These are phyloP conservation scores for Hymenoscyphus linearis DNA, from an alignment of 2,329 filamentous ascomycete genomes.

Conservation along the genomic window DNA sequence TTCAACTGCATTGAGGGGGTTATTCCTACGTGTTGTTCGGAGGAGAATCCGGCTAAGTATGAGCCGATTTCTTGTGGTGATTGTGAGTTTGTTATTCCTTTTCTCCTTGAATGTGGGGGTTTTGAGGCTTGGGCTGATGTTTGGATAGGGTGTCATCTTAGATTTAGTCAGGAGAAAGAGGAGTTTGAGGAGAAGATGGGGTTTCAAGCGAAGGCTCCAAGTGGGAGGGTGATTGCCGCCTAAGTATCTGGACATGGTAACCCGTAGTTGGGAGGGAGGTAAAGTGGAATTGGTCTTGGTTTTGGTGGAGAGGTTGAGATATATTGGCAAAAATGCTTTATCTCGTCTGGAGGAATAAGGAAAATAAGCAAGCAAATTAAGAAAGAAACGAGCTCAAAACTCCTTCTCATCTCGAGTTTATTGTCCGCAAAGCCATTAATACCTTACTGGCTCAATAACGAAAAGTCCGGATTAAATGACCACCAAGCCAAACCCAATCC, in stretches of 20 bases:
- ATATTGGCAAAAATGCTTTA: too few species aligned
- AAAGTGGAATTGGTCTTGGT: neutral
- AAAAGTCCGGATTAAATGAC: neutral
- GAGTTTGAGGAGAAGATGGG: slow-evolving; percentile 24
- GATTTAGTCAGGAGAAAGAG: slow-evolving; percentile 27
- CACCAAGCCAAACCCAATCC: neutral
- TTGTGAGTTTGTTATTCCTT: slow-evolving; percentile 26
- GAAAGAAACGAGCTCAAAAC: too few species aligned
- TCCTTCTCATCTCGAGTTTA: neutral
- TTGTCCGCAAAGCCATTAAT: neutral
- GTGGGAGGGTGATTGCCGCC: slow-evolving; percentile 23
- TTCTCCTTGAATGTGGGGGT: neutral
- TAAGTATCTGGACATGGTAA: slow-evolving; percentile 5
- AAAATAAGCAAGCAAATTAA: too few species aligned
- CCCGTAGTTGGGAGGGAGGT: too few species aligned
- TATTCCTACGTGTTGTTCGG: slow-evolving; percentile 42
- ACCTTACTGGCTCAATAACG: neutral
- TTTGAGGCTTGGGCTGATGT: neutral
- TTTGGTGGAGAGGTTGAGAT: too few species aligned
- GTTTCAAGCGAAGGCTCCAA: slow-evolving; percentile 21
- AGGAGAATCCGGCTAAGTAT: slow-evolving; percentile 43
- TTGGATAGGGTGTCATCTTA: slow-evolving; percentile 28
- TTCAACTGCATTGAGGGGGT: slow-evolving; percentile 46
- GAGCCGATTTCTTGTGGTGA: slow-evolving; percentile 47
- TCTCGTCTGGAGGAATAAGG: too few species aligned